These are phyloP conservation scores for Fomes fomentarius DNA, from an alignment of 1,284 basidiomycete species.

Conservation along the genomic window DNA sequence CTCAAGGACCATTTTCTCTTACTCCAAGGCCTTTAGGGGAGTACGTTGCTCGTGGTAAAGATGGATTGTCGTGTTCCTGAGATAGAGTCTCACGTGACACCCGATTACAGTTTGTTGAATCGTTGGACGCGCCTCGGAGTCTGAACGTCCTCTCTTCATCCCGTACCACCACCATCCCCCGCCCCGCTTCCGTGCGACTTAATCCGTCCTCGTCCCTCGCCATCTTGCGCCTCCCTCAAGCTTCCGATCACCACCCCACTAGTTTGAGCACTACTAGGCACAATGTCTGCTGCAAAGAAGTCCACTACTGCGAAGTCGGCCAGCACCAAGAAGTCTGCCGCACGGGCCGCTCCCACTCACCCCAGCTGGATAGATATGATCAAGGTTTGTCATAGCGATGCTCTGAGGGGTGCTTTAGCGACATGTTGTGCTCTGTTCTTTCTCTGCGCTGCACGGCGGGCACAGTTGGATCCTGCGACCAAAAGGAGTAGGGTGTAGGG, in stretches of 20 bases:
- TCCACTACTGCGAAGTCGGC: constrained; percentile 33
- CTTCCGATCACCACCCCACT: constrained; percentile 27
- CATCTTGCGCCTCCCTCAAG: constrained; percentile 25
- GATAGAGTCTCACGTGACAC: constrained; percentile 41
- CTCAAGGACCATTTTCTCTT: constrained; percentile 13
- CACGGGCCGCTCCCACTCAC: constrained; percentile 53
- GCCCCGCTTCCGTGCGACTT: constrained; percentile 26
- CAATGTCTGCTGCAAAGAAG: constrained; percentile 49
- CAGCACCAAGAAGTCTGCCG: constrained; percentile 38
- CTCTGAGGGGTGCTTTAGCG: constrained; percentile 1
- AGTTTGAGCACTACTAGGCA: constrained; percentile 31
- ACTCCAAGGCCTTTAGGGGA: constrained; percentile 7
- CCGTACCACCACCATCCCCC: constrained; percentile 53
- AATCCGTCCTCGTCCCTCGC: constrained; percentile 27
- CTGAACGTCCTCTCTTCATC: constrained; percentile 54
- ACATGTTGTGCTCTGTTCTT: neutral
- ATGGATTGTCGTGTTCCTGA: constrained; percentile 22
- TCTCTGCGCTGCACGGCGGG: constrained; percentile 7
- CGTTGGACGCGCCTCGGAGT: constrained; percentile 57
- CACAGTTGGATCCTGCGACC: constrained; percentile 25
- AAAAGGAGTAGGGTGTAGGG: constrained; percentile 51
- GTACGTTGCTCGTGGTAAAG: constrained; percentile 17
- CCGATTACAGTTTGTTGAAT: constrained; percentile 53
- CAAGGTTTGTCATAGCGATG: constrained; percentile 53
- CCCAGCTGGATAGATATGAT: constrained; percentile 81